Evolutionary conservation across 495 filamentous ascomycete species (phyloP).

Genomic region (Rhypophila decipiens): DNA sequence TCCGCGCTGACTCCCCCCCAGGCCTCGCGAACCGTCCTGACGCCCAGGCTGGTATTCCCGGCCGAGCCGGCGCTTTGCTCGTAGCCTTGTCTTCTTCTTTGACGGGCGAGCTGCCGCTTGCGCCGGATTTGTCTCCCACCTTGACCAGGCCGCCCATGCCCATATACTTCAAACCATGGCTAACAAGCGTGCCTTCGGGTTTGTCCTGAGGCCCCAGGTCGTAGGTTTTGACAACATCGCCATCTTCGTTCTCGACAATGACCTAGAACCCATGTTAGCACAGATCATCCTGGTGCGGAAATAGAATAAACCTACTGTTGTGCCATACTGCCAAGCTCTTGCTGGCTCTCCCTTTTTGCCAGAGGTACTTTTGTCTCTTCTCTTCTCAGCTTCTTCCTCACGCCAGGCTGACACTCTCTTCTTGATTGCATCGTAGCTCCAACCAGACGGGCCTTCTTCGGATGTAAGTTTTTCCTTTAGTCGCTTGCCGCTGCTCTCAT

Average conservation of each 20-base stretch:
- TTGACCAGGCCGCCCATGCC: constrained; percentile 40
- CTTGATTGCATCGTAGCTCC: constrained; percentile 38
- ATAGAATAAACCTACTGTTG: constrained; percentile 49
- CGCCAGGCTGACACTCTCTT: constrained; percentile 48
- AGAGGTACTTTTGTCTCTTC: constrained; percentile 50
- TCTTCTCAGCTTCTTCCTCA: constrained; percentile 50
- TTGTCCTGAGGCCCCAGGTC: constrained; percentile 62
- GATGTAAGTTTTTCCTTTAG: constrained; percentile 39
- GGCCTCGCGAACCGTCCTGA: constrained; percentile 50
- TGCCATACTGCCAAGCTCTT: constrained; percentile 90
- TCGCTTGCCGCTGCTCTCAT: constrained; percentile 21
- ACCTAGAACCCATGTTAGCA: constrained; percentile 45
- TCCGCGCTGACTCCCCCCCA: constrained; percentile 30
- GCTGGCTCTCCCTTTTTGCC: constrained; percentile 55
- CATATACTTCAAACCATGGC: constrained; percentile 40
- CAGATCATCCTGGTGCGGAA: not conserved
- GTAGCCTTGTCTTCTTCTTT: constrained; percentile 11
- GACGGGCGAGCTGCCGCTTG: constrained; percentile 19
- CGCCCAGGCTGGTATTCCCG: constrained; percentile 17
- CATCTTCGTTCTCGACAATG: constrained; percentile 96
- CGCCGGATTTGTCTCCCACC: constrained; percentile 23
- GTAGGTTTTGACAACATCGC: constrained; percentile 96
- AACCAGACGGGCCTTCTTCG: constrained; percentile 36
- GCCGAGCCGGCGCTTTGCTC: constrained; percentile 4
- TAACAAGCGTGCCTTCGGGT: constrained; percentile 33